A percentile compares a stretch with the other conserved stretches of the same genome.
Evolutionary conservation across 108 stramenopile species (phyloP).

Genomic region (Skeletonema grethae): DNA sequence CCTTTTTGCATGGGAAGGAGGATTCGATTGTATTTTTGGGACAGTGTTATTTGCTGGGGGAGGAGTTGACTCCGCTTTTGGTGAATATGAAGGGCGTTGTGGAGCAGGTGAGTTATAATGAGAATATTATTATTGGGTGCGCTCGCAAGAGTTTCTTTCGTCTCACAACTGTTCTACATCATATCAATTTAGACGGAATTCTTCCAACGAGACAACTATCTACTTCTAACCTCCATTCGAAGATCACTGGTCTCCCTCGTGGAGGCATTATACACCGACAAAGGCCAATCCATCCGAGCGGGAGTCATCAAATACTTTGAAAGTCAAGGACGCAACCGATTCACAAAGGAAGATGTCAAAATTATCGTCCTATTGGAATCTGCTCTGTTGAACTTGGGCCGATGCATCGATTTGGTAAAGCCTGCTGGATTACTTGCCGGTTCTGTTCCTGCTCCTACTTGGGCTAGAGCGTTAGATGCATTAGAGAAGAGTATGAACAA

Average conservation of each 20-base stretch:
- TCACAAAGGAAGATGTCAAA: slow-evolving; percentile 51
- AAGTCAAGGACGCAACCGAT: slow-evolving; percentile 28
- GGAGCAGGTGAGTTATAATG: slow-evolving; percentile 52
- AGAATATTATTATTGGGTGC: background rate
- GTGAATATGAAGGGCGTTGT: slow-evolving; percentile 80
- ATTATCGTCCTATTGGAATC: slow-evolving; percentile 74
- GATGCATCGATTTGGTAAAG: slow-evolving; percentile 76
- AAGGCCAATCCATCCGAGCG: slow-evolving; percentile 45
- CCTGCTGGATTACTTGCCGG: slow-evolving; percentile 74
- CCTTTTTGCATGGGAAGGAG: slow-evolving; percentile 60
- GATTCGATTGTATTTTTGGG: slow-evolving; percentile 66
- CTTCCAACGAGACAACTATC: slow-evolving; percentile 84
- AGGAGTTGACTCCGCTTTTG: slow-evolving; percentile 70
- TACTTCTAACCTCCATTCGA: slow-evolving; percentile 69
- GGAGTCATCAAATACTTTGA: slow-evolving; percentile 43
- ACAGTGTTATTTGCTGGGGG: slow-evolving; percentile 73
- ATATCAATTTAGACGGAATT: slow-evolving; percentile 60
- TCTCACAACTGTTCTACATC: too few species aligned
- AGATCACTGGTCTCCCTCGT: slow-evolving; percentile 67
- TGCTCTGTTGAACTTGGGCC: slow-evolving; percentile 66
- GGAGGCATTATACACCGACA: slow-evolving; percentile 68
- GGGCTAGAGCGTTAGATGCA: slow-evolving; percentile 58
- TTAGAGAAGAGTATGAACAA: slow-evolving; percentile 66
- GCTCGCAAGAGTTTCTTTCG: background rate
- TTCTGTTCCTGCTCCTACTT: slow-evolving; percentile 60